Evolutionary conservation across 1,284 basidiomycete genomes (phyloP).

Genomic region (Mycosarcoma maydis): DNA sequence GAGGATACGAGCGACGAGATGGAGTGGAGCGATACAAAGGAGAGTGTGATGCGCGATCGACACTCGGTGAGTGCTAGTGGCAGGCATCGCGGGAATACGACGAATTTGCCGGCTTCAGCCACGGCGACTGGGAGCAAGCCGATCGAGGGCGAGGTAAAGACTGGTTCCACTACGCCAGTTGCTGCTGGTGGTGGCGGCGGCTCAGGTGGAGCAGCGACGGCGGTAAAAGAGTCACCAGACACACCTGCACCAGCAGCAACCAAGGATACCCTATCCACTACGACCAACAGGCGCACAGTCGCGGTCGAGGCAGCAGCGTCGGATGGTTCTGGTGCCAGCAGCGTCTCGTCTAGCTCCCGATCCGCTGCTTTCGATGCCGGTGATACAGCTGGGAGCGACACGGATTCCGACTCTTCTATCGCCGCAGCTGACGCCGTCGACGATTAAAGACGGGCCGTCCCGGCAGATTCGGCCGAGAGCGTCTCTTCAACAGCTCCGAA

Average conservation of each 20-base stretch:
- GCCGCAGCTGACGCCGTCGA: background rate
- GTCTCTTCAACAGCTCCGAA: background rate
- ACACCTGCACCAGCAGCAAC: background rate
- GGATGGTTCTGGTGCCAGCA: conserved; percentile 30
- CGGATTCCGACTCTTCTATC: conserved; percentile 25
- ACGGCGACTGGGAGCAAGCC: no score
- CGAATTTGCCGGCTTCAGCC: conserved; percentile 16
- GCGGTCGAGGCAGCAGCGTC: background rate
- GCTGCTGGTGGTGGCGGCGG: background rate
- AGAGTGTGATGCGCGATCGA: conserved; percentile 21
- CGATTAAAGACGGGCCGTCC: background rate
- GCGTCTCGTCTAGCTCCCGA: conserved; percentile 26
- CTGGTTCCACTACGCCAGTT: conserved; percentile 8
- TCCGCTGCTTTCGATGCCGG: conserved; percentile 22
- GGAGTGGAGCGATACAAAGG: conserved; percentile 54
- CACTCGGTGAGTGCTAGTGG: conserved; percentile 12
- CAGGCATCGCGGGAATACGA: conserved; percentile 11
- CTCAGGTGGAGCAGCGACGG: background rate
- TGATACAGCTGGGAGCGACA: conserved; percentile 27
- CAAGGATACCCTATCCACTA: background rate
- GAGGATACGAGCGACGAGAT: conserved; percentile 55
- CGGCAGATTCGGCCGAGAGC: background rate
- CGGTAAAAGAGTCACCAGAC: conserved; percentile 3
- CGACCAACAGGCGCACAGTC: conserved; percentile 1
- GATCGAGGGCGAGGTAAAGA: no score